Evolutionary conservation across 1,284 basidiomycete species (phyloP).

Genomic region (Sanghuangporus weigelae): DNA sequence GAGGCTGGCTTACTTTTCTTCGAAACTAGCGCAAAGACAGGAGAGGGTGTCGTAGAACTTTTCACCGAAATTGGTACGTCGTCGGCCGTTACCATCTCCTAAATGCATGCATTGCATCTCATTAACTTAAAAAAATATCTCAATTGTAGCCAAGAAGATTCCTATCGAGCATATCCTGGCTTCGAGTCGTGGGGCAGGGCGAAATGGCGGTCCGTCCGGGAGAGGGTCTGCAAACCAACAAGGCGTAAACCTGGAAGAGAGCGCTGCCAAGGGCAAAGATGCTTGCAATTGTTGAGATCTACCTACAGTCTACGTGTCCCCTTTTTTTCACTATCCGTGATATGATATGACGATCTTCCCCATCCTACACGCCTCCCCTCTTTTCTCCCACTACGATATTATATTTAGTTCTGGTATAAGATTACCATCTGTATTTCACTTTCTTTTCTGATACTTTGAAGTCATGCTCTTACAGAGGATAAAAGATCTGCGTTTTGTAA

Average conservation of each 20-base stretch:
- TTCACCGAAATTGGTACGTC: constrained; percentile 95
- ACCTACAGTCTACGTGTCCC: neutral
- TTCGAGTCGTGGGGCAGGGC: constrained; percentile 60
- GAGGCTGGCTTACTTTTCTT: constrained; percentile 94
- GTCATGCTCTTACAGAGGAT: constrained; percentile 1
- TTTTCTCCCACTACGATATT: constrained; percentile 16
- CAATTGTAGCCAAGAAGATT: constrained; percentile 81
- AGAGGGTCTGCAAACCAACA: constrained; percentile 44
- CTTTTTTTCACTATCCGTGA: constrained; percentile 17
- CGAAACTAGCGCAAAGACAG: constrained; percentile 98
- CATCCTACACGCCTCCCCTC: constrained; percentile 5
- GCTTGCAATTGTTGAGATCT: constrained; percentile 65
- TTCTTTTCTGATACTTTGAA: constrained; percentile 22
- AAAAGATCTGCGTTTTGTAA: neutral
- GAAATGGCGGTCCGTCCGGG: constrained; percentile 53
- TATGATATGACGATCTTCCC: constrained; percentile 20
- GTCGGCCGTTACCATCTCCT: constrained; percentile 19
- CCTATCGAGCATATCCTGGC: constrained; percentile 90
- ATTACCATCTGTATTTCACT: constrained; percentile 27
- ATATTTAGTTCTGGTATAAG: constrained; percentile 24
- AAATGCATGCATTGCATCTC: neutral
- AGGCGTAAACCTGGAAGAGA: constrained; percentile 74
- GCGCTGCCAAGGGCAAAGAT: constrained; percentile 61
- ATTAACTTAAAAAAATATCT: constrained; percentile 14
- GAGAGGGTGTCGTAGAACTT: constrained; percentile 92